Base-by-base conservation (phyloP, 768 basidiomycete genomes). In the Suillus tomentosus region DNA sequence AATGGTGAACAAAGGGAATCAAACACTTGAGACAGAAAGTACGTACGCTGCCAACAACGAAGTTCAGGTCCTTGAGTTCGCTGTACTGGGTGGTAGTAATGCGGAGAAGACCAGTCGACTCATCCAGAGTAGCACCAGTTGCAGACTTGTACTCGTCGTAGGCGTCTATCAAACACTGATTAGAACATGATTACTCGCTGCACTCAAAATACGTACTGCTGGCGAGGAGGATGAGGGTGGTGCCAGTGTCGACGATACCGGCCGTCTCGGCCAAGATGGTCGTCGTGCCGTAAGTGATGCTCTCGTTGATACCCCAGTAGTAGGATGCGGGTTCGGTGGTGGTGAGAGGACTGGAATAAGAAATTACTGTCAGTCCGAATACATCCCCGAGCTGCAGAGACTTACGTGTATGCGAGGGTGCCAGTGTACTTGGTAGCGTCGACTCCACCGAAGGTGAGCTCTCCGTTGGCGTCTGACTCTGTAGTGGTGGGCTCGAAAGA, bases 271-370 rank as follows among this genome's bases (percentile, higher is more conserved):
- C 27, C 58, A 87, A 74, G 58, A 87, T 84, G 27, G 75, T 74
- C 11, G 75, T 81, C 9, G 75, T 69, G 6, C 85, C 84, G 63
- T 85, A 87, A n/a, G 75, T 77, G 64, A 87, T 77, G 63, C 79
- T 79, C 73, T 87, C 80, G 70, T 85, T 77, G 65, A 88, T 84
- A 34, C 87, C 87, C 87, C 86, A 87, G 79, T 79, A 87, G 31
- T 73, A 67, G 58, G 66, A 74, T 39, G 84, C 79, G 34, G 86
- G 86, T 22, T 60, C 69, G 5, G 81, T 83, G 22, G 60, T 67
- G 5, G 86, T 87, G 42, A 51, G 24, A 15, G 50, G 50, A 51
- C 50, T 51, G 50, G 15, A 51, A 15, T 22, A 47, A 47, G 45
- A 3, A 15, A 51, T 17, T 17, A 15, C 14, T 27, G 24, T 27